A percentile compares a stretch with the other conserved stretches of the same genome.
phyloP scores from a whole-genome alignment of 73 alveolate genomes.

The Durusdinium trenchii region DNA sequence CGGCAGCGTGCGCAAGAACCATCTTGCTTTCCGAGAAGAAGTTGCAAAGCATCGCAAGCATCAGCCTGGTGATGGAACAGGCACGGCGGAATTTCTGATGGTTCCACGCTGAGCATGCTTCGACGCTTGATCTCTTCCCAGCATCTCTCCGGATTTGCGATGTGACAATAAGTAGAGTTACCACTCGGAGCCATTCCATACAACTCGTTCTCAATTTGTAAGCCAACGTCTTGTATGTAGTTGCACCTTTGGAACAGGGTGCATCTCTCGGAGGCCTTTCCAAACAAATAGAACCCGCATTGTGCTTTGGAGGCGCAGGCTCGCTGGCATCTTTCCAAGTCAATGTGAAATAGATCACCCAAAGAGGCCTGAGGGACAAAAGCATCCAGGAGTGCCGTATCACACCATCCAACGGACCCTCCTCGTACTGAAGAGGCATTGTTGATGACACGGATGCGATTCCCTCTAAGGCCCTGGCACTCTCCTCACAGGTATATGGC shows the following conservation, averaged over 20 bases:
- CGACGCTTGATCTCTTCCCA: slow-evolving; percentile 30
- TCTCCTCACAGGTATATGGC: too few relatives aligned
- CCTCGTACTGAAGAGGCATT: too few relatives aligned
- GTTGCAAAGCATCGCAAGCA: slow-evolving; percentile 35
- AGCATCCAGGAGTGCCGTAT: too few relatives aligned
- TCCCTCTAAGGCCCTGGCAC: too few relatives aligned
- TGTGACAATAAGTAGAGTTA: not conserved
- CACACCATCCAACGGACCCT: too few relatives aligned
- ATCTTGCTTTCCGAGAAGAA: not conserved
- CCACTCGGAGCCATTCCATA: slow-evolving; percentile 29
- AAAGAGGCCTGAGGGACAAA: too few relatives aligned
- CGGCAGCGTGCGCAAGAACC: slow-evolving; percentile 31
- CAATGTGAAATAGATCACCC: too few relatives aligned
- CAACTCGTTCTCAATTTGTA: not conserved
- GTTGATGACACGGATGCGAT: too few relatives aligned
- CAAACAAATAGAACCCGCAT: not conserved
- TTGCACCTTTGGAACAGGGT: not conserved
- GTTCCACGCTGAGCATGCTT: not conserved
- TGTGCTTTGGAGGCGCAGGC: not conserved
- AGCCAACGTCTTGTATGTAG: slow-evolving; percentile 11
- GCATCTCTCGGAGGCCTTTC: not conserved
- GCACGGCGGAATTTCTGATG: not conserved
- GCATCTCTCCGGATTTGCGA: slow-evolving; percentile 33
- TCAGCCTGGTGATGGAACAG: slow-evolving; percentile 39
- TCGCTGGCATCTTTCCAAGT: not conserved